These are phyloP conservation scores for Jamesozyma rosinii DNA, from an alignment of 805 yeast genomes.

Conservation along the genomic window DNA sequence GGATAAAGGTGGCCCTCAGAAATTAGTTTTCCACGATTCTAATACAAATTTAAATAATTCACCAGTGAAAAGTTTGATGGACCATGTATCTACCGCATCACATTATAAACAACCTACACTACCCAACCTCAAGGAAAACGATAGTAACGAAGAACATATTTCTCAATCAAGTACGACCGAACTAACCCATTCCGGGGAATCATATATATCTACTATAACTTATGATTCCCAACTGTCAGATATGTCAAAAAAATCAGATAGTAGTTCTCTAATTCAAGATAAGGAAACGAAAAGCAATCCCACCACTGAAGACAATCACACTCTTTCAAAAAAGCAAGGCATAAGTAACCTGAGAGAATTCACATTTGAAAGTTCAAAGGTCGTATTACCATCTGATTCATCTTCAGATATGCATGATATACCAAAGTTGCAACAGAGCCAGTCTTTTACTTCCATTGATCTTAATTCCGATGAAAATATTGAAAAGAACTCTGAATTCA, in stretches of 20 bases:
- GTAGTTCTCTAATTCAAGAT: background rate
- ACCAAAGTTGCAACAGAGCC: background rate
- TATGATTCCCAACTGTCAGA: conserved; percentile 49
- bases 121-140: background rate
- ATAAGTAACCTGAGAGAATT: conserved; percentile 41
- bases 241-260: conserved; percentile 1
- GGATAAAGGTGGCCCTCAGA: conserved; percentile 17
- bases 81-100: conserved; percentile 7
- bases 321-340: conserved; percentile 42
- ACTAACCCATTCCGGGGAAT: conserved; percentile 4
- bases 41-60: background rate
- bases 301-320: background rate
- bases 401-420: background rate
- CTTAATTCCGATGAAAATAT: background rate
- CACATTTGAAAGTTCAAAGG: conserved; percentile 24
- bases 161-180: conserved; percentile 5
- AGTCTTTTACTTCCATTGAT: background rate
- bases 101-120: background rate
- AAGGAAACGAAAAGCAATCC: background rate
- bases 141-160: background rate
- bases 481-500: background rate
- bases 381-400: background rate
- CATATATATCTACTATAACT: conserved; percentile 42
- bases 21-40: conserved; percentile 14
- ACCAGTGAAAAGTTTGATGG: background rate